Evolutionary conservation across 805 yeast species (phyloP).

Genomic region (Lipomyces spencermartinsiae): DNA sequence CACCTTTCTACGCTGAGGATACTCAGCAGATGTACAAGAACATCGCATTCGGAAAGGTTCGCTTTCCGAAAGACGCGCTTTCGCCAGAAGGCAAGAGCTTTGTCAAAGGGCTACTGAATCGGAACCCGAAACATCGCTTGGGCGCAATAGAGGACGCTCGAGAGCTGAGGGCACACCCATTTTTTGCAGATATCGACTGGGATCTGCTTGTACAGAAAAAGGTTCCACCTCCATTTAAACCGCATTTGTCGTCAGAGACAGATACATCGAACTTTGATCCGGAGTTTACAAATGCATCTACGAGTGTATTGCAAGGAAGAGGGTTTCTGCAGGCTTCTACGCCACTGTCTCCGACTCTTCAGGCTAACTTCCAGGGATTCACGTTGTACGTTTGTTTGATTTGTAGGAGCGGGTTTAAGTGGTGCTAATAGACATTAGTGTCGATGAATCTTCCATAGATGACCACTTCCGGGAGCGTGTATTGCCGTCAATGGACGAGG

Average conservation of each 20-base stretch:
- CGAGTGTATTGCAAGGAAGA: constrained; percentile 71
- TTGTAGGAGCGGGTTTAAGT: background rate
- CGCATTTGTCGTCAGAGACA: constrained; percentile 86
- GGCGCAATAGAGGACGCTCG: constrained; percentile 93
- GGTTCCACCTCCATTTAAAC: constrained; percentile 96
- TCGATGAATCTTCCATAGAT: constrained; percentile 90
- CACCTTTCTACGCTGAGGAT: constrained; percentile 97
- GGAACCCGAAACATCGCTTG: constrained; percentile 93
- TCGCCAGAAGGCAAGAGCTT: constrained; percentile 93
- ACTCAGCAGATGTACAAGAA: constrained; percentile 99
- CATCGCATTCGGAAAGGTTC: constrained; percentile 96
- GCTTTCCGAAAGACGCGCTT: constrained; percentile 94
- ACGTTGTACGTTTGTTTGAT: constrained; percentile 54
- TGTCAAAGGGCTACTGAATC: constrained; percentile 91
- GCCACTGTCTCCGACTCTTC: constrained; percentile 92
- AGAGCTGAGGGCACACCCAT: constrained; percentile 90
- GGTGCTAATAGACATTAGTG: constrained; percentile 49
- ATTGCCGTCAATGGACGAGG: constrained; percentile 36
- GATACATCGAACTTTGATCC: constrained; percentile 98
- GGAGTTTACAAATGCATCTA: constrained; percentile 91
- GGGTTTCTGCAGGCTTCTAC: constrained; percentile 54
- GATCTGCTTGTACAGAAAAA: constrained; percentile 73
- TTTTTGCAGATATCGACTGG: constrained; percentile 94
- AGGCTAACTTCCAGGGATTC: constrained; percentile 95
- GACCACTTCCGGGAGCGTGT: constrained; percentile 62